A percentile compares a stretch with the other conserved stretches of the same genome.
Evolutionary conservation across 345 rosid genomes (phyloP).

Genomic region (Corymbia maculata): DNA sequence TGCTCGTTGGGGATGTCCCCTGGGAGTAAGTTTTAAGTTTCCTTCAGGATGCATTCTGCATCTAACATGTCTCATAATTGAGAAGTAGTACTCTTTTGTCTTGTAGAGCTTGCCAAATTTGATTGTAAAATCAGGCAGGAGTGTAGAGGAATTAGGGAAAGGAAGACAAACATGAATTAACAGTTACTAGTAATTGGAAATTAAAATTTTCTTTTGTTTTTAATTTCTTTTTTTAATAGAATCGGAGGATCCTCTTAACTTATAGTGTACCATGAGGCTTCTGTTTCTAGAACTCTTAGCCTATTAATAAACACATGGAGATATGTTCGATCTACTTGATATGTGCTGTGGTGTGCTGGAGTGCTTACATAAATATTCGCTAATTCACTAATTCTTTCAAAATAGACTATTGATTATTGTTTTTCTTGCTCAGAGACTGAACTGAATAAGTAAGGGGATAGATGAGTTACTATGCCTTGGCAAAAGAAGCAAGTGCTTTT

Average conservation of each 20-base stretch:
- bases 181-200: background rate
- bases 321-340: background rate
- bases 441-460: background rate
- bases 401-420: background rate
- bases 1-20: constrained; percentile 99
- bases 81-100: background rate
- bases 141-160: background rate
- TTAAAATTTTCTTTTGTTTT: background rate
- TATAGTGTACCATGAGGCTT: background rate
- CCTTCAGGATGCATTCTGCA: background rate
- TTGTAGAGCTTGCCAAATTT: background rate
- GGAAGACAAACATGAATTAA: background rate
- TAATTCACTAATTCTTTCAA: background rate
- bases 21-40: constrained; percentile 65
- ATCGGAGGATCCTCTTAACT: background rate
- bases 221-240: background rate
- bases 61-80: background rate
- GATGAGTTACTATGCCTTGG: background rate
- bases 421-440: background rate
- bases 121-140: background rate
- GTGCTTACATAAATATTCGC: background rate
- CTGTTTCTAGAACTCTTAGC: background rate
- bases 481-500: background rate
- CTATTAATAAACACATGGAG: background rate
- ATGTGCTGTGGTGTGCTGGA: background rate